Percentiles rank a stretch among this genome's conserved stretches.
phyloP scores from a whole-genome alignment of 208 protist species.

The Plasmodiophora brassicae region DNA sequence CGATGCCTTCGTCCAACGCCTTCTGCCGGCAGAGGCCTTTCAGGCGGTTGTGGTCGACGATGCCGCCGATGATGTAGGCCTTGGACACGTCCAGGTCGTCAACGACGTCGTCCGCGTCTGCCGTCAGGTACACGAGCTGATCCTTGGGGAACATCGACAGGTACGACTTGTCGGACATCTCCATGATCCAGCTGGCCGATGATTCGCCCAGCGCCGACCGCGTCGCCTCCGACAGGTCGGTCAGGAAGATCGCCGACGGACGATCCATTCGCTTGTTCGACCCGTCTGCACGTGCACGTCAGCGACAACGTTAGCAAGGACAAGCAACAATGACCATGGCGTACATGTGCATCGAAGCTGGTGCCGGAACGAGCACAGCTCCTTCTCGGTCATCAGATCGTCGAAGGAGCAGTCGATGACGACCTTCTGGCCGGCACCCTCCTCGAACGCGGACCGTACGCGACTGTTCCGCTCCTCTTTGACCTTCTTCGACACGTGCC shows the following conservation, averaged over 20 bases:
- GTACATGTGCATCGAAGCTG: neutral
- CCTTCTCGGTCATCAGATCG: constrained; percentile 13
- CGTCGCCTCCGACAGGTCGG: neutral
- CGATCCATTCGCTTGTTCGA: neutral
- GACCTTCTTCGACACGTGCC: neutral
- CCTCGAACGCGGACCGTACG: neutral
- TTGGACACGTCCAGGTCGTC: neutral
- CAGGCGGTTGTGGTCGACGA: constrained; percentile 33
- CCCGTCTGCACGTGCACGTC: neutral
- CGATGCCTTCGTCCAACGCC: neutral
- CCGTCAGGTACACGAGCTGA: neutral
- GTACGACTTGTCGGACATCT: neutral
- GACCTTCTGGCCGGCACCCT: neutral
- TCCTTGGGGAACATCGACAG: neutral
- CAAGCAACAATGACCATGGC: neutral
- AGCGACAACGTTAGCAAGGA: neutral
- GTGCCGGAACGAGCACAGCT: neutral
- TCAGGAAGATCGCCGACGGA: neutral
- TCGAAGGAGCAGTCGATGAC: neutral
- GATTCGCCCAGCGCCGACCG: neutral
- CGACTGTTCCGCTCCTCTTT: neutral
- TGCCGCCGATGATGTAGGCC: constrained; percentile 32
- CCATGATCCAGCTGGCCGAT: neutral
- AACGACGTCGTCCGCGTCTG: neutral
- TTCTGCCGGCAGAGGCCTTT: neutral